phyloP scores from a whole-genome alignment of 1,284 basidiomycete genomes.

The Trametes versicolor region DNA sequence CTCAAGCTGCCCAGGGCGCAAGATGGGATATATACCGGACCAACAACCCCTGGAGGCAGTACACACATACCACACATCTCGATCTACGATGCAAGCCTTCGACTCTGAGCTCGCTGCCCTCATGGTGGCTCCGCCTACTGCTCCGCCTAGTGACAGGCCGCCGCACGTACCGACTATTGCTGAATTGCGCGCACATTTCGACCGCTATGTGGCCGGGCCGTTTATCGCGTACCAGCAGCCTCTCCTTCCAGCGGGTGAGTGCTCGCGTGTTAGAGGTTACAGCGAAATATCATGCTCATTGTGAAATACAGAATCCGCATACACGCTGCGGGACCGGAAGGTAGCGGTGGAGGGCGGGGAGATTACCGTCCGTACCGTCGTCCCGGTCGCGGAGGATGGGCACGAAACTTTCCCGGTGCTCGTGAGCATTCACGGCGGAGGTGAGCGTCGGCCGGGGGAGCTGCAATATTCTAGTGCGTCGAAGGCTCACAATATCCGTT shows the following conservation, averaged over 20 bases:
- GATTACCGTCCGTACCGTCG: constrained; percentile 7
- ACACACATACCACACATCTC: background rate
- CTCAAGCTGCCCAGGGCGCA: too few relatives aligned
- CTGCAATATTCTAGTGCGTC: too few relatives aligned
- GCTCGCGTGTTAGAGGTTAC: background rate
- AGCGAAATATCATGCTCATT: background rate
- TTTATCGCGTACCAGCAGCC: constrained; percentile 3
- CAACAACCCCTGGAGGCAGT: too few relatives aligned
- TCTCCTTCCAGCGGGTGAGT: constrained; percentile 1
- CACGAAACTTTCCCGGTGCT: constrained; percentile 27
- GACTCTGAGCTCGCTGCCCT: constrained; percentile 7
- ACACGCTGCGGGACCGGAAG: constrained; percentile 2
- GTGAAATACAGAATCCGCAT: constrained; percentile 2
- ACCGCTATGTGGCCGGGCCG: background rate
- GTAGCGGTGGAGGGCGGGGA: constrained; percentile 14
- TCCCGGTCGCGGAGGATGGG: constrained; percentile 5
- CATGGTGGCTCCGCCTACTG: background rate
- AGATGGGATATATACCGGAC: too few relatives aligned
- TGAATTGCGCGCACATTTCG: background rate
- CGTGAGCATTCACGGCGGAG: constrained; percentile 35
- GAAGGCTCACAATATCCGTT: background rate
- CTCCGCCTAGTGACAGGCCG: background rate
- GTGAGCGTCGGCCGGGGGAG: constrained; percentile 19
- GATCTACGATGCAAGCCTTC: background rate
- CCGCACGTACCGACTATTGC: background rate